Base-by-base conservation (phyloP, 768 basidiomycete species). In the Boletus subcaerulescens region DNA sequence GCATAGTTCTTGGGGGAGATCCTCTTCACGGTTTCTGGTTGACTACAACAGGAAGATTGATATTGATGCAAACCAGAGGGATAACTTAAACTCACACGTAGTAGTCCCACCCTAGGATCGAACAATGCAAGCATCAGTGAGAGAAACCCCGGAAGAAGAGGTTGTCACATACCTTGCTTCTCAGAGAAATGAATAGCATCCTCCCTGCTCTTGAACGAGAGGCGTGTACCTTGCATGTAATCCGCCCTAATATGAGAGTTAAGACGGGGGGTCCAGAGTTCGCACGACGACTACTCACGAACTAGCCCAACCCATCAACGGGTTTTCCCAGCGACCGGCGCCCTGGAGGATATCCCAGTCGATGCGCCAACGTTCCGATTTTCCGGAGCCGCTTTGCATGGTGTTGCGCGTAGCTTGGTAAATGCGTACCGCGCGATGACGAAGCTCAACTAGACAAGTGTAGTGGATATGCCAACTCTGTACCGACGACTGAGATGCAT, bases 291-390 rank as follows among this genome's bases (percentile, higher is more conserved):
- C n/a, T 13, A 80, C 90, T 73, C 69, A 95, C 90, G 93, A 93
- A 76, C 87, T 91, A 0, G 94, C 95, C 79, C 83, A 99, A 42
- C 96, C 96, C 92, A 98, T 99, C 61, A 99, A 71, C 5, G 93
- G 92, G 67, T 98, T 99, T 80, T 98, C 94, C 96, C 96, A 99
- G 48, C 96, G 81, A 13, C 91, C 93, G 29, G 82, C 86, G 33
- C 95, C 93, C 54, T 83, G 84, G n/a, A 98, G 76, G 53, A 85
- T 85, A 64, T 98, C 96, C 78, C 87, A 98, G 72, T 98, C 96
- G 65, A 99, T 84, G 60, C 92, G 79, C 96, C 96, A 99, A 63
- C 89, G 85, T 60, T 88, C 82, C 12, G 84, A 82, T 73, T 94
- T 94, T 49, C 84, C 86, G 40, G 85, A 80, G 46, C 92, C 96